Conservation (phyloP, 108 stramenopile genomes). For the Skeletonema tropicum region DNA sequence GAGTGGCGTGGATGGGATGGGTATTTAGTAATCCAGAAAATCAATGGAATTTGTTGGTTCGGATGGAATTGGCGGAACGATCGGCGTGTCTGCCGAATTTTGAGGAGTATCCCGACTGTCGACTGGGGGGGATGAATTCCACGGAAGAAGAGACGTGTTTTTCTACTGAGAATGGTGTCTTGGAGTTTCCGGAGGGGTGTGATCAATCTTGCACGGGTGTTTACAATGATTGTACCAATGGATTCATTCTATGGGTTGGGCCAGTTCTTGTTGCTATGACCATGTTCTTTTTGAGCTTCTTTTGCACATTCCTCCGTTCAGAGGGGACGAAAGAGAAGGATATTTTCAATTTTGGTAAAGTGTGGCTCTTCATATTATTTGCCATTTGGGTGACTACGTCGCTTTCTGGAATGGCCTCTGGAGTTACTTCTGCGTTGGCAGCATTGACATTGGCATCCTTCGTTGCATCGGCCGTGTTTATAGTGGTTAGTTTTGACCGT, state of each 20-base stretch:
- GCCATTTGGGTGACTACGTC: constrained; percentile 56
- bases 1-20: constrained; percentile 46
- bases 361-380: constrained; percentile 52
- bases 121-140: constrained; percentile 1
- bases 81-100: constrained; percentile 46
- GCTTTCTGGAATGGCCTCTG: constrained; percentile 49
- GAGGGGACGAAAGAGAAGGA: constrained; percentile 39
- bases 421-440: constrained; percentile 35
- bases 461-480: constrained; percentile 44
- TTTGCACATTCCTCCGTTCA: constrained; percentile 49
- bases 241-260: constrained; percentile 58
- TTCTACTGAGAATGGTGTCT: constrained; percentile 10
- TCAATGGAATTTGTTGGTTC: constrained; percentile 38
- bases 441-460: constrained; percentile 54
- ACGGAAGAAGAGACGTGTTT: constrained; percentile 32
- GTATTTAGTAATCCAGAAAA: constrained; percentile 28
- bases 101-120: constrained; percentile 39
- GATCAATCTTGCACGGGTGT: constrained; percentile 24
- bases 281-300: constrained; percentile 53
- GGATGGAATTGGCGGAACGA: constrained; percentile 21
- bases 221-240: constrained; percentile 44
- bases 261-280: constrained; percentile 46
- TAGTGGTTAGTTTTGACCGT: constrained; percentile 28
- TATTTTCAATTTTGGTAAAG: constrained; percentile 51
- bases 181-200: constrained; percentile 31